Conservation (phyloP, 768 basidiomycete genomes). For the Grammothele lineata region DNA sequence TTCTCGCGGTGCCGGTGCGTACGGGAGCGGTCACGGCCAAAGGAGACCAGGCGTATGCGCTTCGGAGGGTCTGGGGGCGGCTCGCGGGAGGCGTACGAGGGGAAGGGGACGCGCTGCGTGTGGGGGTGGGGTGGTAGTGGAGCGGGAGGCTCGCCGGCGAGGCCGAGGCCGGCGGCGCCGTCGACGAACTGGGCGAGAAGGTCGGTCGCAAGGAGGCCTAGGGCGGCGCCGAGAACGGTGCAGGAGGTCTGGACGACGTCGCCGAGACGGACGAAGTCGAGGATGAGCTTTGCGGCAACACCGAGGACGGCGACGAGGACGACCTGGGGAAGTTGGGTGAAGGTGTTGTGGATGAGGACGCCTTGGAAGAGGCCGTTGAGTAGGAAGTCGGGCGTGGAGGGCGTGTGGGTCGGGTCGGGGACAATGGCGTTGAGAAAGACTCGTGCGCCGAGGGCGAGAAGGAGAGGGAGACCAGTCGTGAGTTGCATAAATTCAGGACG, state of each 20-base stretch:
- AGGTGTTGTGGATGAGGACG: slow-evolving; percentile 64
- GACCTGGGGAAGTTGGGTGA: slow-evolving; percentile 49
- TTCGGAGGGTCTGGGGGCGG: slow-evolving; percentile 11
- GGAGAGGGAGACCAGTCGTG: slow-evolving; percentile 60
- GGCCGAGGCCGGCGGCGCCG: slow-evolving; percentile 28
- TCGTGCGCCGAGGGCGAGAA: slow-evolving; percentile 72
- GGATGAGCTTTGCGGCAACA: slow-evolving; percentile 56
- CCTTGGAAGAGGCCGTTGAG: slow-evolving; percentile 75
- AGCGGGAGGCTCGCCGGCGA: slow-evolving; percentile 10
- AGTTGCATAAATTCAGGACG: slow-evolving; percentile 34
- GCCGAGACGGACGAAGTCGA: slow-evolving; percentile 54
- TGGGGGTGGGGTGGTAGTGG: background rate
- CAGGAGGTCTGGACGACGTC: slow-evolving; percentile 54
- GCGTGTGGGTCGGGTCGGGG: slow-evolving; percentile 37
- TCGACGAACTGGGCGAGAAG: slow-evolving; percentile 64
- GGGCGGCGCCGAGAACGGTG: slow-evolving; percentile 60
- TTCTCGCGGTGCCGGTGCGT: slow-evolving; percentile 13
- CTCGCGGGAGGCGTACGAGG: slow-evolving; percentile 6
- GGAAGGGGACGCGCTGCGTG: background rate
- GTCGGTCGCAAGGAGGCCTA: slow-evolving; percentile 71
- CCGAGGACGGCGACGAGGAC: slow-evolving; percentile 52
- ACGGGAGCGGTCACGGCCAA: slow-evolving; percentile 20
- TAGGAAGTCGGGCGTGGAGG: slow-evolving; percentile 54
- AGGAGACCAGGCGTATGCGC: slow-evolving; percentile 26
- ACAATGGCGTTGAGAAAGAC: slow-evolving; percentile 49